phyloP scores from a whole-genome alignment of 495 filamentous ascomycete genomes.

The Daldinia bambusicola region DNA sequence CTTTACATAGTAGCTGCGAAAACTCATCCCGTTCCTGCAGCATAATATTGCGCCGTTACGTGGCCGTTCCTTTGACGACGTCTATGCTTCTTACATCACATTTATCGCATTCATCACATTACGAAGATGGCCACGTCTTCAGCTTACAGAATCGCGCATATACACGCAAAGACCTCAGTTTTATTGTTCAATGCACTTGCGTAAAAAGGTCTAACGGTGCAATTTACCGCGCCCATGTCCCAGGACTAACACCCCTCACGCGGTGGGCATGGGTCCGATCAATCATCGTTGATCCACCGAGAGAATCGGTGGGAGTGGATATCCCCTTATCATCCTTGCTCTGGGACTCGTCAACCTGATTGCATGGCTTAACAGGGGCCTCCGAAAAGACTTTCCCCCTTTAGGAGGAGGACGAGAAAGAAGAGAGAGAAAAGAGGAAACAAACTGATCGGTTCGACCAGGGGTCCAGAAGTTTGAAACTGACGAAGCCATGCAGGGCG shows the following conservation, averaged over 20 bases:
- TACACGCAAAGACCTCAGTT: slow-evolving; percentile 16
- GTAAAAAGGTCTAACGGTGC: slow-evolving; percentile 34
- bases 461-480: slow-evolving; percentile 44
- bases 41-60: slow-evolving; percentile 31
- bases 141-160: not conserved
- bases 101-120: slow-evolving; percentile 10
- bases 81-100: slow-evolving; percentile 22
- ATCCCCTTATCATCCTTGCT: slow-evolving; percentile 29
- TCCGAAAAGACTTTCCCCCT: slow-evolving; percentile 23
- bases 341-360: slow-evolving; percentile 36
- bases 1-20: slow-evolving; percentile 15
- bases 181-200: slow-evolving; percentile 32
- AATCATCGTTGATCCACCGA: slow-evolving; percentile 23
- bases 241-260: slow-evolving; percentile 19
- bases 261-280: slow-evolving; percentile 28
- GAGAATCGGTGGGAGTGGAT: slow-evolving; percentile 30
- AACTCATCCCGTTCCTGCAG: slow-evolving; percentile 43
- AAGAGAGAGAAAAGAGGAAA: slow-evolving; percentile 21
- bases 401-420: slow-evolving; percentile 20
- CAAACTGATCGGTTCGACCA: slow-evolving; percentile 20
- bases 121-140: slow-evolving; percentile 4
- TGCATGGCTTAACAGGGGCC: slow-evolving; percentile 12
- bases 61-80: slow-evolving; percentile 31
- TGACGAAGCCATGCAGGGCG: slow-evolving; percentile 42
- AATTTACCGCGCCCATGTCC: slow-evolving; percentile 38